Evolutionary conservation across 1,139 yeast genomes (phyloP).

Genomic region (Trichomonascaceae sp.): DNA sequence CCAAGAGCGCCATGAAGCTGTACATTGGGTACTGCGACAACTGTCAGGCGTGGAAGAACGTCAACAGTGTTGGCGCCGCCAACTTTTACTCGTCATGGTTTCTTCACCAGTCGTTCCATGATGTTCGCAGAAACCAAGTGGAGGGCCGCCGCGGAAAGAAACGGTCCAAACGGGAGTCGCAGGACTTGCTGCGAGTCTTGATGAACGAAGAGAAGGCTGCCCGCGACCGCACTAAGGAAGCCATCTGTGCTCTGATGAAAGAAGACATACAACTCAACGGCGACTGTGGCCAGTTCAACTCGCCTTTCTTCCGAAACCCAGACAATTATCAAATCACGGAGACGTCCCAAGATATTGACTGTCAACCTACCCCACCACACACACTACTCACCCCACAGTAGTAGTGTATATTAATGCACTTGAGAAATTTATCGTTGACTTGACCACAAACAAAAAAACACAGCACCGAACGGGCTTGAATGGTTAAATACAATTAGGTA

Average conservation of each 20-base stretch:
- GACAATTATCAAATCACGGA: slow-evolving; percentile 7
- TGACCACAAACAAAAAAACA: too few species aligned
- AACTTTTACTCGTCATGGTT: slow-evolving; percentile 14
- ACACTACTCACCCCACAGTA: too few species aligned
- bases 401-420: too few species aligned
- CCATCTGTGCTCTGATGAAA: slow-evolving; percentile 8
- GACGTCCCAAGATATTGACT: slow-evolving; percentile 5
- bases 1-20: slow-evolving; percentile 8
- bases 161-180: slow-evolving; percentile 10
- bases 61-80: slow-evolving; percentile 8
- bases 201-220: slow-evolving; percentile 6
- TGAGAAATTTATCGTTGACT: too few species aligned
- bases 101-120: slow-evolving; percentile 13
- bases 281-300: slow-evolving; percentile 6
- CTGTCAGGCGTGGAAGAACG: slow-evolving; percentile 15
- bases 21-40: slow-evolving; percentile 14
- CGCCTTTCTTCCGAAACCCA: slow-evolving; percentile 7
- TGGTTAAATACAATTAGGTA: too few species aligned
- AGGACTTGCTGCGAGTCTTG: slow-evolving; percentile 7
- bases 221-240: slow-evolving; percentile 7
- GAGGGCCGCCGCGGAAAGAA: slow-evolving; percentile 14
- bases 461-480: too few species aligned
- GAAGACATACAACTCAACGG: slow-evolving; percentile 9
- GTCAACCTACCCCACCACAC: too few species aligned
- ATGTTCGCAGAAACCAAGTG: slow-evolving; percentile 11